Evolutionary conservation across 1,284 basidiomycete genomes (phyloP), one percentile per base, ranked within the genome.

Genomic region (Heterobasidion irregulare): DNA sequence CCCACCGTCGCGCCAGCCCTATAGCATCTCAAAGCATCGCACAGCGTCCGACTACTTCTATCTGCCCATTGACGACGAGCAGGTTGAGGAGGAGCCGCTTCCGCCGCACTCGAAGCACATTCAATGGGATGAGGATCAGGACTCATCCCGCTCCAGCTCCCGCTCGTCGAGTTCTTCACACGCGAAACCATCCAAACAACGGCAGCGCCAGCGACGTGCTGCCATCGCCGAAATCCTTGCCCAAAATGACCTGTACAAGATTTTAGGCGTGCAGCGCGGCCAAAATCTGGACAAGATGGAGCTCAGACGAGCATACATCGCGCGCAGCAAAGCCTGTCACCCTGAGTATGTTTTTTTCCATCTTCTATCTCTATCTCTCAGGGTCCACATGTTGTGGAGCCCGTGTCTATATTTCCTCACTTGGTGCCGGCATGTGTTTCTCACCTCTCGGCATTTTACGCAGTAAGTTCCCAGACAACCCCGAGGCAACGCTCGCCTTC

Each of bases 391-490:
- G 41, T 15, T 10, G 18, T 45, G 13, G 16, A 50, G 26, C 26
- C 26, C 26, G 26, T 26, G 26, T 26, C 26, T 26, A 26, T 26
- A 26, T 26, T 26, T 26, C 26, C 26, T 26, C 26, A 6, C 4
- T 26, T 26, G 26, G 26, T 26, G 26, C 26, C 26, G 26, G 43
- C 32, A 16, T 43, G 8, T 36, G 26, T 26, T 26, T 26, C 26
- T 26, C 26, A 13, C 8, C 49, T 50, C 50, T 53, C 49, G 47
- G 57, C 52, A 56, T 54, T 52, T 54, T 13, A 2, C 36, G 15
- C 62, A 92, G 89, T 67, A 94, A 93, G 75, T 92, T 89, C 59
- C 89, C 88, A 8, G 74, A 80, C 61, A 86, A 88, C 64, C 80
- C 86, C 15, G 75, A 83, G 52, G 87, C 90, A 13, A 93, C 90